Base-by-base conservation (phyloP, 2,329 filamentous ascomycete species). In the Verticillium alfalfae region DNA sequence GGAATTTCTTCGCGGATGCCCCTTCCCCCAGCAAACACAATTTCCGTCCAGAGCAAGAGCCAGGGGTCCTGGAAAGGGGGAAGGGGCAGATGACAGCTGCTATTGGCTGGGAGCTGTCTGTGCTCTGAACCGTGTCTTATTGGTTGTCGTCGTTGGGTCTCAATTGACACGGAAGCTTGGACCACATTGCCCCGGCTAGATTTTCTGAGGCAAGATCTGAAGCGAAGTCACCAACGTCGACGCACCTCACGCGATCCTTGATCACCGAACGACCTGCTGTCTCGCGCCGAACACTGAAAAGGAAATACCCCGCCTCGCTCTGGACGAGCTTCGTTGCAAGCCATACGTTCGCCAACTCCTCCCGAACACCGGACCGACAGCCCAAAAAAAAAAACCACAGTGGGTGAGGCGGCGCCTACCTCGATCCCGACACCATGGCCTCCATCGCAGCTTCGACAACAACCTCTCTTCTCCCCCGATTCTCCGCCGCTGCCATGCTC, bases 391-490 rank as follows among this genome's bases (percentile, higher is more conserved):
- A 31, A 4, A 6, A 12, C 26, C n/a, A 52, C 45, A 26, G 45
- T 22, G 45, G 45, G 10, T 26, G n/a, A 52, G 45, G 45, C 45
- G 22, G 45, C 45, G 45, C 45, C 45, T 52, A 52, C 45, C 45
- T 22, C 18, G 16, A 52, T 26, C 9, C 39, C 45, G 45, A 67
- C 68, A 75, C 67, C 60, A 84, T 85, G 82, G 81, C 81, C 57
- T 74, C 74, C 60, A 59, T 70, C 60, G 18, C 45, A 52, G 45
- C 45, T 22, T 52, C 45, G 18, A 26, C 45, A 18, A 52, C 45
- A 16, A 10, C 80, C 26, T 76, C 82, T 57, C 80, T 90, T 65
- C 75, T 90, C 62, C 85, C 87, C 58, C 79, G 82, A 64, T 73
- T 86, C 56, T 77, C 80, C 56, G 72, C 78, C 56, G 70, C 77